Evolutionary conservation across 148 eudicot genomes (phyloP), one percentile per base, ranked within the genome.

Genomic region (Chenopodium quinoa): DNA sequence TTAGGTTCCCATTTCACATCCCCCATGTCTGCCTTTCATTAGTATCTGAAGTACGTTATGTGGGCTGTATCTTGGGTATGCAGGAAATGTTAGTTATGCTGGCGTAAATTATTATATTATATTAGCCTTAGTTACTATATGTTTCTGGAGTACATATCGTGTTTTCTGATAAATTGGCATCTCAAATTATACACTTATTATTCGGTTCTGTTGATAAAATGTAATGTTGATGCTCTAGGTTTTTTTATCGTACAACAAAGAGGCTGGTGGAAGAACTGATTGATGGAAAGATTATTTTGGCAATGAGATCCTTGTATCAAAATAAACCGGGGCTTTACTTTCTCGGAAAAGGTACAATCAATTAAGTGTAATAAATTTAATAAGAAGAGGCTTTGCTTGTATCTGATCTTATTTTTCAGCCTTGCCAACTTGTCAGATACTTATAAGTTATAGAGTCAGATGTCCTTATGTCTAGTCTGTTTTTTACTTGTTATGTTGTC

Each of bases 241-340:
- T 95, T 74, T 89, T 84, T 85, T 97, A 95, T 79, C 90, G 97
- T 79, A 81, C 79, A 75, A 82, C 90, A 75, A 90, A 87, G 86
- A 91, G 94, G 88, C 85, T 95, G 73, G 97, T 93, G 79, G 99
- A 95, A 87, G 99, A 95, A 91, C 65, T 91, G 82, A 93, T 95
- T 81, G 94, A 93, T 78, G 87, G 90, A 75, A 95, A 93, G 88
- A 93, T 95, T 82, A 88, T 95, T 76, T 76, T 95, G 80, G 90
- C 99, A 74, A 93, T 95, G 97, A 88, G 99, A 88, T 92, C 97
- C 78, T 85, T 95, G 75, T 95, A 95, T 82, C 99, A 93, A 78
- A 89, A 92, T 81, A 93, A 90, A 86, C 40, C 92, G 62, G 99
- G 99, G 52, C 91, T 90, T 75, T 89, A 88, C 70, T 82, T 95